These are phyloP conservation scores for Pinus tabuliformis DNA, from an alignment of 75 land plant species.

Conservation along the genomic window DNA sequence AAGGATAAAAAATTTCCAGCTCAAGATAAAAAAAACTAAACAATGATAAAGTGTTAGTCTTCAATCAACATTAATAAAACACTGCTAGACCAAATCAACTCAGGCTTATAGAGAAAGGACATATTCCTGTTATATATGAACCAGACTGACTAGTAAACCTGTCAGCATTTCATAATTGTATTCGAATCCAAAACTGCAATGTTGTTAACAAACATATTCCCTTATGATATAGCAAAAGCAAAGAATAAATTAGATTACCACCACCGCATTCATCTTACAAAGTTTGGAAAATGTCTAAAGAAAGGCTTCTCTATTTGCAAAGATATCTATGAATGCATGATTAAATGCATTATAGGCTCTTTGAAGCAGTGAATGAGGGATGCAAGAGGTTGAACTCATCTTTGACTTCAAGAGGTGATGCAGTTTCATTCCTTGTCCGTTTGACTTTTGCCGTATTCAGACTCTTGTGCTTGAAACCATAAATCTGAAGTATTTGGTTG, in stretches of 20 bases:
- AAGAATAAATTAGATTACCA: slow-evolving; percentile 11
- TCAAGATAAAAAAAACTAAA: neutral
- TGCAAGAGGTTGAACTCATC: slow-evolving; percentile 23
- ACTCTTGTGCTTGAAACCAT: slow-evolving; percentile 64
- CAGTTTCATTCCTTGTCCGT: slow-evolving; percentile 63
- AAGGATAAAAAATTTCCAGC: neutral
- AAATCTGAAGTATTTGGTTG: slow-evolving; percentile 70
- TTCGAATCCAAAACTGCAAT: neutral
- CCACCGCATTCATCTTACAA: slow-evolving; percentile 11
- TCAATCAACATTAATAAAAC: slow-evolving; percentile 1
- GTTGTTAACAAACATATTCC: neutral
- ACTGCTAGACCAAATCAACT: neutral
- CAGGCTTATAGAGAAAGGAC: neutral
- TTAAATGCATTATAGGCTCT: slow-evolving; percentile 10
- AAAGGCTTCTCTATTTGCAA: neutral
- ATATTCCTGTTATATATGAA: neutral
- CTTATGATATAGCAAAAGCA: neutral
- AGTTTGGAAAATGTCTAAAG: neutral
- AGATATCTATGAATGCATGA: too few relatives aligned
- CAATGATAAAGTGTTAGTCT: neutral
- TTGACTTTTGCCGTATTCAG: slow-evolving; percentile 56
- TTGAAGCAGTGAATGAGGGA: slow-evolving; percentile 13
- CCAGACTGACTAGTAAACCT: neutral
- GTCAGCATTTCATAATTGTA: neutral
- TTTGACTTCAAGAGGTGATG: slow-evolving; percentile 41